Evolutionary conservation across 352 stramenopile species (phyloP).

Genomic region (Phytophthora pluvialis): DNA sequence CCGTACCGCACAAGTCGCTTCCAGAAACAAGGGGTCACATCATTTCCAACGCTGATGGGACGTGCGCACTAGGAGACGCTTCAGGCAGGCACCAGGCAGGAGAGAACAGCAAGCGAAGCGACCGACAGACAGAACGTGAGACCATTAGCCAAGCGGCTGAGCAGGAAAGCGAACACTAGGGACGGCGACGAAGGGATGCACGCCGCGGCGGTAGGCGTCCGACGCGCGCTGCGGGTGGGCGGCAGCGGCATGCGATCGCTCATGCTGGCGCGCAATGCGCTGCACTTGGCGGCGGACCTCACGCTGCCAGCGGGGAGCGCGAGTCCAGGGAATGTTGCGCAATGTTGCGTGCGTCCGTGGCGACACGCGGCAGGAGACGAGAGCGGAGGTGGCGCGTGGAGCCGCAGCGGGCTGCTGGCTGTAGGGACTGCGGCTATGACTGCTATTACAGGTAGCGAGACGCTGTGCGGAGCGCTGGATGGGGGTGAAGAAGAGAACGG

Average conservation of each 20-base stretch:
- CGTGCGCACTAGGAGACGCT: constrained; percentile 17
- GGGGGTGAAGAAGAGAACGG: background rate
- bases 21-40: constrained; percentile 17
- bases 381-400: background rate
- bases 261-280: constrained; percentile 7
- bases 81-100: constrained; percentile 7
- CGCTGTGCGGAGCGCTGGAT: constrained; percentile 27
- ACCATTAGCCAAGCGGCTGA: constrained; percentile 1
- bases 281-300: constrained; percentile 9
- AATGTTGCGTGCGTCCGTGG: background rate
- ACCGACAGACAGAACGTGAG: background rate
- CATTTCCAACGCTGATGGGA: constrained; percentile 21
- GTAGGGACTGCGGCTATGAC: constrained; percentile 4
- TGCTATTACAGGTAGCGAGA: constrained; percentile 1
- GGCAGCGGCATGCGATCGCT: constrained; percentile 13
- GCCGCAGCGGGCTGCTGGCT: background rate
- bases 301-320: background rate
- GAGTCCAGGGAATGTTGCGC: background rate
- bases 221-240: constrained; percentile 8
- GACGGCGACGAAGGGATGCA: constrained; percentile 5
- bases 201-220: constrained; percentile 2
- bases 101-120: constrained; percentile 7
- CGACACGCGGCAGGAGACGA: constrained; percentile 5
- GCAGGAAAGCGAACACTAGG: background rate
- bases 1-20: constrained; percentile 13